Percentiles rank a stretch among this genome's conserved stretches.
Conservation (phyloP, 176 grass and related monocot genomes). For the Aegilops umbellulata region DNA sequence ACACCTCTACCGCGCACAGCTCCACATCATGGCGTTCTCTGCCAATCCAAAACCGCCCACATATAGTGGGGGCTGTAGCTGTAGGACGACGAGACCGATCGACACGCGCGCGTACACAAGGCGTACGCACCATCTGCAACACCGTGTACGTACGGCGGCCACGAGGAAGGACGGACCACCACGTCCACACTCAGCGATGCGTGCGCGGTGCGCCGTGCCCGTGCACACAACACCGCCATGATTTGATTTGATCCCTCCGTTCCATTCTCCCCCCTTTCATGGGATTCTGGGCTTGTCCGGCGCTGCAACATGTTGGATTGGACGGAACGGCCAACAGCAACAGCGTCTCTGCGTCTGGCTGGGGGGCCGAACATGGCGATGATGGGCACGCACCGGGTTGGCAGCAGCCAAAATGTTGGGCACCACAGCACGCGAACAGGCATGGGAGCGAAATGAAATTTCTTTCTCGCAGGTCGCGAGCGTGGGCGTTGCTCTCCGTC, state of each 20-base stretch:
- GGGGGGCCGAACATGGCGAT: too few relatives aligned
- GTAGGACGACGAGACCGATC: neutral
- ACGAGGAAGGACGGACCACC: neutral
- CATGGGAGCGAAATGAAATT: neutral
- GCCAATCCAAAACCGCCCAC: neutral
- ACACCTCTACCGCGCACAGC: neutral
- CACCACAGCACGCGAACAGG: neutral
- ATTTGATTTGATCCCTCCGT: neutral
- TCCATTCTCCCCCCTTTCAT: neutral
- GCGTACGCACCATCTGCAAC: neutral
- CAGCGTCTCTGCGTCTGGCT: neutral
- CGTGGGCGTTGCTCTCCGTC: neutral
- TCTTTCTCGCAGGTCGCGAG: too few relatives aligned
- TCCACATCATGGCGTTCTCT: neutral
- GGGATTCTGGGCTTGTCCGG: slow-evolving; percentile 22
- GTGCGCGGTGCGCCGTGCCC: slow-evolving; percentile 3
- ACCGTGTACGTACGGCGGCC: neutral
- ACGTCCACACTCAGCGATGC: neutral
- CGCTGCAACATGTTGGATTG: slow-evolving; percentile 20
- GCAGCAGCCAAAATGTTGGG: neutral
- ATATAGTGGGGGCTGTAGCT: neutral
- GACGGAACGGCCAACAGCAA: neutral
- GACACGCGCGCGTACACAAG: neutral
- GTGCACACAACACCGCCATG: neutral
- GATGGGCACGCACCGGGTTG: neutral